These are phyloP conservation scores for Microsporum audouinii DNA, from an alignment of 2,329 filamentous ascomycete species.

Conservation along the genomic window DNA sequence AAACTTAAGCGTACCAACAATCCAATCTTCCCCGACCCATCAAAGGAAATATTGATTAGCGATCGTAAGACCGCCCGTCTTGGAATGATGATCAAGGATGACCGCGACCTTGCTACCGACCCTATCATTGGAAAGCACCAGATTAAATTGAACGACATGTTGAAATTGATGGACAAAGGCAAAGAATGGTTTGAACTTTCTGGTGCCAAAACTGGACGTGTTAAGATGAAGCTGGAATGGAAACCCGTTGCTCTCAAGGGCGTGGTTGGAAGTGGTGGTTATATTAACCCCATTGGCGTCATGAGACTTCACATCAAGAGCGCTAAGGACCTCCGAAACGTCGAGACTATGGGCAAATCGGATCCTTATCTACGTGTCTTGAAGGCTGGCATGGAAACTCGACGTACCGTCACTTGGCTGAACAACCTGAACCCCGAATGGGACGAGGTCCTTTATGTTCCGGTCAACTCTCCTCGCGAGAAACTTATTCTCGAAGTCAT, in stretches of 20 bases:
- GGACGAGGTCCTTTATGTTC: slow-evolving; percentile 91
- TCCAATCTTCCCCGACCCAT: slow-evolving; percentile 86
- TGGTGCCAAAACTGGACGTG: slow-evolving; percentile 69
- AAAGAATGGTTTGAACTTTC: slow-evolving; percentile 92
- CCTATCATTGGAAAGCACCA: slow-evolving; percentile 84
- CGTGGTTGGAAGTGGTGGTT: slow-evolving; percentile 65
- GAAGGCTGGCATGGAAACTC: slow-evolving; percentile 81
- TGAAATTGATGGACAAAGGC: slow-evolving; percentile 80
- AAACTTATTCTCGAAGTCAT: slow-evolving; percentile 84
- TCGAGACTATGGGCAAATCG: slow-evolving; percentile 92
- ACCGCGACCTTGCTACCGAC: slow-evolving; percentile 72
- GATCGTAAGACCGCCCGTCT: slow-evolving; percentile 84
- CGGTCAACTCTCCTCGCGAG: slow-evolving; percentile 74
- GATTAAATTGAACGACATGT: slow-evolving; percentile 87
- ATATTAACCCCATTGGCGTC: slow-evolving; percentile 86
- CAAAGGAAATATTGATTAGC: slow-evolving; percentile 89
- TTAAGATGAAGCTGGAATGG: slow-evolving; percentile 88
- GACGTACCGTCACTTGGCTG: slow-evolving; percentile 84
- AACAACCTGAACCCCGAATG: slow-evolving; percentile 93
- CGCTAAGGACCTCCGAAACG: slow-evolving; percentile 72
- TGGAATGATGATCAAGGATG: slow-evolving; percentile 88
- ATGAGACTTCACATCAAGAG: slow-evolving; percentile 86
- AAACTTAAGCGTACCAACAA: slow-evolving; percentile 96
- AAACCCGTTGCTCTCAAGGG: slow-evolving; percentile 84
- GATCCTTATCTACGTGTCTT: slow-evolving; percentile 87